These are phyloP conservation scores for Fraxinus platypoda DNA, from an alignment of 305 asterid species.

Conservation along the genomic window DNA sequence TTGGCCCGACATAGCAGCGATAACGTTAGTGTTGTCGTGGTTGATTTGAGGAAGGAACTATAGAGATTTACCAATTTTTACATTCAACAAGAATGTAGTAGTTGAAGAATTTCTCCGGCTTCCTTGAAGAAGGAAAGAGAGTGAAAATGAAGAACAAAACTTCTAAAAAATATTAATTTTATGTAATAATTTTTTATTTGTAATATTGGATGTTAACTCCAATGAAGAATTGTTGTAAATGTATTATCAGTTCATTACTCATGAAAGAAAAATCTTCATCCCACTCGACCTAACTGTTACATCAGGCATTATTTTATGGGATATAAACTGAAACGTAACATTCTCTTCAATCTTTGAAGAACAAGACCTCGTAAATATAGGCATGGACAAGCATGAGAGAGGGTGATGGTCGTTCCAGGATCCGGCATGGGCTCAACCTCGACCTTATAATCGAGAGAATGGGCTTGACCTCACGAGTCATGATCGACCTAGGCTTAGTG, in stretches of 20 bases:
- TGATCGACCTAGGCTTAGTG: neutral
- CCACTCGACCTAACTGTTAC: neutral
- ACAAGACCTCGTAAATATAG: neutral
- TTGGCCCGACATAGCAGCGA: conserved; percentile 80
- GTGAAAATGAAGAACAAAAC: neutral
- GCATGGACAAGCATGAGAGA: neutral
- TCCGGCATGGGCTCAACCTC: neutral
- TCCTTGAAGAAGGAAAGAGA: neutral
- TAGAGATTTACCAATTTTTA: neutral
- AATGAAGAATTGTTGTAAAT: neutral
- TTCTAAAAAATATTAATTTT: neutral
- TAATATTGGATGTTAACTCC: neutral
- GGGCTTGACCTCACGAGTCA: neutral
- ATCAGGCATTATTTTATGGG: neutral
- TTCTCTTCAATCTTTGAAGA: neutral
- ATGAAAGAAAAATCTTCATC: neutral
- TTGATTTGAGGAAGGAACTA: conserved; percentile 57
- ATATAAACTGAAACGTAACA: neutral
- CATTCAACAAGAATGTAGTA: neutral
- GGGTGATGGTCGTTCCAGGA: neutral
- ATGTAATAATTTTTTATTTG: neutral
- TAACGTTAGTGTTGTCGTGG: conserved; percentile 83
- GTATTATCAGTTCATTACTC: neutral
- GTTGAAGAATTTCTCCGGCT: neutral
- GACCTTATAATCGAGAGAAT: neutral